A percentile compares a stretch with the other conserved stretches of the same genome.
Conservation (phyloP, 1,139 yeast genomes). For the Kurtzmaniella quercitrusa region DNA sequence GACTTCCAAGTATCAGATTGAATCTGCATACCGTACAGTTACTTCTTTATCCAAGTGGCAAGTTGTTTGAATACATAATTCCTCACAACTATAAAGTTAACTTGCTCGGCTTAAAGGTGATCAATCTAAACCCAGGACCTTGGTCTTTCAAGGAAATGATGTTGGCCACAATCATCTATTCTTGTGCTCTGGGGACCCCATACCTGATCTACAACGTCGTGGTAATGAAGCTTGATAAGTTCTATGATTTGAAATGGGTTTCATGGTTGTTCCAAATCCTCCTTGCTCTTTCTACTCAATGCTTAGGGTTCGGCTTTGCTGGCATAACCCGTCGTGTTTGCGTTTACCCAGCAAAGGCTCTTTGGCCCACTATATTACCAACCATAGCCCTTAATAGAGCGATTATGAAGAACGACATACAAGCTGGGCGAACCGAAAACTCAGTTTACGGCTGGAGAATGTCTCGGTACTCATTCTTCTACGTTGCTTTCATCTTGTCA, state of each 20-base stretch:
- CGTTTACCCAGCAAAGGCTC: slow-evolving; percentile 40
- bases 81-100: slow-evolving; percentile 21
- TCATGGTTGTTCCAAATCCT: slow-evolving; percentile 34
- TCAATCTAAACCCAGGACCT: slow-evolving; percentile 40
- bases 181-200: slow-evolving; percentile 43
- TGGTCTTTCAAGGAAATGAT: slow-evolving; percentile 31
- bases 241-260: slow-evolving; percentile 45
- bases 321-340: slow-evolving; percentile 41
- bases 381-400: slow-evolving; percentile 43
- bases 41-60: slow-evolving; percentile 38
- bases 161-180: slow-evolving; percentile 39
- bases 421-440: slow-evolving; percentile 15
- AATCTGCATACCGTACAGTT: slow-evolving; percentile 41
- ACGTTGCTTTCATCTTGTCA: slow-evolving; percentile 26
- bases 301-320: slow-evolving; percentile 46
- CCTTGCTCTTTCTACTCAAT: slow-evolving; percentile 38
- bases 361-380: slow-evolving; percentile 47
- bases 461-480: slow-evolving; percentile 38
- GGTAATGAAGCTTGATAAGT: slow-evolving; percentile 42
- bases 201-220: slow-evolving; percentile 42
- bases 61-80: slow-evolving; percentile 34
- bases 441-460: slow-evolving; percentile 39
- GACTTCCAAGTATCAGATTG: slow-evolving; percentile 37
- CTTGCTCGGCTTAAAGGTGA: slow-evolving; percentile 14
- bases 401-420: slow-evolving; percentile 27